A percentile compares a stretch with the other conserved stretches of the same genome.
These are phyloP conservation scores for Talaromyces adpressus DNA, from an alignment of 495 filamentous ascomycete species.

Conservation along the genomic window DNA sequence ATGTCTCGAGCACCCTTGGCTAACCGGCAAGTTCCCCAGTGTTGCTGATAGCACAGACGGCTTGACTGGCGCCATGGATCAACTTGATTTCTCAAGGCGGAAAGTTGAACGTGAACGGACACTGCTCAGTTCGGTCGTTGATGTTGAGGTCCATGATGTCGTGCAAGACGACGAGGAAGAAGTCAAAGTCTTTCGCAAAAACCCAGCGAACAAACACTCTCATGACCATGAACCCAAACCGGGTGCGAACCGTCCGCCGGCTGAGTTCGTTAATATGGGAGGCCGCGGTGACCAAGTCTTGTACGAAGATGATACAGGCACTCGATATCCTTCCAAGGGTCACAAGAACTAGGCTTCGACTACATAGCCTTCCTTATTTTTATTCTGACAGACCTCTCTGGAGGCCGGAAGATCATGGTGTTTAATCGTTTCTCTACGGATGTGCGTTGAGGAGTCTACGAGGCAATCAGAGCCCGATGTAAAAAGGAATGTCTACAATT, in stretches of 20 bases:
- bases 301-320: slow-evolving; percentile 56
- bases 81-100: slow-evolving; percentile 77
- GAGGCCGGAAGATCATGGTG: neutral
- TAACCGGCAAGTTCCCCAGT: slow-evolving; percentile 42
- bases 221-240: slow-evolving; percentile 53
- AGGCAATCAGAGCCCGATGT: slow-evolving; percentile 5
- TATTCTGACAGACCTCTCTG: neutral
- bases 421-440: neutral
- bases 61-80: slow-evolving; percentile 71
- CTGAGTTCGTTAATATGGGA: slow-evolving; percentile 74
- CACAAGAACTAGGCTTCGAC: neutral
- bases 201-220: slow-evolving; percentile 44
- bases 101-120: slow-evolving; percentile 78
- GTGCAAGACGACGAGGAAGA: slow-evolving; percentile 48
- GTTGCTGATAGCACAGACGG: slow-evolving; percentile 87
- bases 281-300: slow-evolving; percentile 75
- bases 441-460: neutral
- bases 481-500: slow-evolving; percentile 6
- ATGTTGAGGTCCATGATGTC: slow-evolving; percentile 60
- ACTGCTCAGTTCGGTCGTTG: slow-evolving; percentile 73
- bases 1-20: slow-evolving; percentile 90
- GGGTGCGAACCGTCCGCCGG: slow-evolving; percentile 53
- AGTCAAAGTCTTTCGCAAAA: slow-evolving; percentile 76
- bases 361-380: neutral
- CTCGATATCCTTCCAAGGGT: slow-evolving; percentile 15